Evolutionary conservation across 169 alveolate species (phyloP), one percentile per base, ranked within the genome.

Genomic region (Eimeria sp.): DNA sequence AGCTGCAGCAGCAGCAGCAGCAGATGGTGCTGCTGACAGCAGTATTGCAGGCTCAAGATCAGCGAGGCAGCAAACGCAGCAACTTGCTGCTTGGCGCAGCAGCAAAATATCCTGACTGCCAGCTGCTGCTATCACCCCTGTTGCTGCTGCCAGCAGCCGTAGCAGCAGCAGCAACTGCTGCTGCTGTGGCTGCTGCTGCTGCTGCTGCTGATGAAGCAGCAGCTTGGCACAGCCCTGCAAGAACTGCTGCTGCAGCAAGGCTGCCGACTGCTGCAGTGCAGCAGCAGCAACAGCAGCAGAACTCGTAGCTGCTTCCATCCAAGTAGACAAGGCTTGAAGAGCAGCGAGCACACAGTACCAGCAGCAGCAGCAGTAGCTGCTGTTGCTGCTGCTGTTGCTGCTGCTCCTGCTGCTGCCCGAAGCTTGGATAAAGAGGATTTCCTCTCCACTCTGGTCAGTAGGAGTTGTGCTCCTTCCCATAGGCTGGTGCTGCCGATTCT

Each of bases 1-100:
- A 49, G 88, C 88, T 47, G 67, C 67, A 78, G 88, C 88, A 43
- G 88, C 88, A 25, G 65, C 88, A 78, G 67, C 34, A 47, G 45
- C 67, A 18, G 88, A 30, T 9, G 88, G 58, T 40, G 88, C 5
- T 49, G 45, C 89, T 51, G n/a, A 51, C 13, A 20, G n/a, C 6
- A 49, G 49, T 6, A 57, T 25, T 67, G 51, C 51, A 30, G 58
- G 13, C 20, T 83, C 76, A 54, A 83, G 49, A 14, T 14, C 91
- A 83, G 57, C 72, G 51, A 83, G 91, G 16, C 91, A 83, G 20
- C 57, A 75, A 27, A 83, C 54, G 75, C 91, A 83, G 75, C 91
- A 83, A 43, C 34, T 57, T 6, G 91, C 91, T 57, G 91, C 76
- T 57, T 76, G 91, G 9, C 91, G 91, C 75, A 83, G 91, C 91